Evolutionary conservation across 2,329 filamentous ascomycete genomes (phyloP), one percentile per base, ranked within the genome.

Genomic region (Alternaria angustiovoidea): DNA sequence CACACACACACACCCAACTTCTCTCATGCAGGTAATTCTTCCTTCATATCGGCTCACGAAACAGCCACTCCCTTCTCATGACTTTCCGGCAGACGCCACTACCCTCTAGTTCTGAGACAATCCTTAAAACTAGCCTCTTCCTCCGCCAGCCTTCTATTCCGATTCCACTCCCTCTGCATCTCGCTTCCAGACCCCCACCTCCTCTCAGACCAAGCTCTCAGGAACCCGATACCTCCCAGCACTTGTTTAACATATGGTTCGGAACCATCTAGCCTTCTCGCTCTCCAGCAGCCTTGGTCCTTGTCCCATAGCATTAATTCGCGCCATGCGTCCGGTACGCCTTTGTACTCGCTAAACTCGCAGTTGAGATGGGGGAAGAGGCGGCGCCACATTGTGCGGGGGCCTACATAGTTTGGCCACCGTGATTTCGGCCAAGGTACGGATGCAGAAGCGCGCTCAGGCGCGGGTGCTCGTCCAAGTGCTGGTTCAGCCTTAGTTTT

Each of bases 231-330:
- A 3, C 9, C 20, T 9, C 32, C n/a, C 34, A 57, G 12, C 22
- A 22, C 11, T 47, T 24, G 12, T 24, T 32, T 22, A 12, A 49
- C 52, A 56, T 51, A 55, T 3, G 4, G 8, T 7, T 46, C 26
- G 12, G 8, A 6, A 2, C 16, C 39, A 1, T 4, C 11, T 2
- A 14, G 22, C 18, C 34, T 30, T 16, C 32, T 34, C 1, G 22
- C 32, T 24, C 7, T 2, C 26, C 24, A 58, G 12, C 11, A 16
- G 5, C 26, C 20, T 7, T 6, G 6, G 11, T 36, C 32, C 7
- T 24, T 4, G 7, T 51, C 36, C 52, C 52, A 61, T 1, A 48
- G 9, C 38, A 58, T 58, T n/a, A 26, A 49, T 20, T 34, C 54
- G 30, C 34, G 39, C 57, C 57, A 60, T 2, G 26, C 44, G 4